Base-by-base conservation (phyloP, 1,284 basidiomycete species). In the Microbotryum violaceum region DNA sequence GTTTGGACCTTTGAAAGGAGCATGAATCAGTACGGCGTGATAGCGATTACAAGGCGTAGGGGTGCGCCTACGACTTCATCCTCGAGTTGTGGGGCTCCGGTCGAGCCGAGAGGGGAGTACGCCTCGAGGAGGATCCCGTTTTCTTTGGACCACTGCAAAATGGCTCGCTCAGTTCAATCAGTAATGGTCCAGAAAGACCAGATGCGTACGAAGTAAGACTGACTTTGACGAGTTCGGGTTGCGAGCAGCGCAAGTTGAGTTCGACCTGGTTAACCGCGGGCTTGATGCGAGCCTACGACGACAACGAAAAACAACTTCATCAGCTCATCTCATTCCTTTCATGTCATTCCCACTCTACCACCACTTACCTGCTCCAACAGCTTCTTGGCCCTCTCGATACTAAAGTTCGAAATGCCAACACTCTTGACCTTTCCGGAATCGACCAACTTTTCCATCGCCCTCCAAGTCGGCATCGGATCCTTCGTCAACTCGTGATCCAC, bases 81-180 rank as follows among this genome's bases (percentile, higher is more conserved):
- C 72, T 89, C 83, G 12, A 66, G 45, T 44, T 66, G 65, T 2
- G 87, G 86, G 1, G 85, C 83, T 70, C 84, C 81, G 4, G 84
- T 83, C 23, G 86, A 88, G 9, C 89, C 89, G 37, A 91, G 81
- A 8, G 90, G 90, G 14, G 86, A 89, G 76, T 91, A 92, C 0
- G 89, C 87, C 73, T 91, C 82, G 2, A 88, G 78, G 29, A 85
- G 77, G 70, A 93, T 91, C 33, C 79, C 80, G 73, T 89, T 83
- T 31, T 79, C 77, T 70, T 82, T 80, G 71, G 87, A 80, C 65
- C 65, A 67, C 65, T 66, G 90, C 83, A 54, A 0, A 23, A 48
- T 2, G 45, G 63, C 33, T 54, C 42, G 37, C 33, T 50, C 20
- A 21, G 51, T 21, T 45, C 6, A 48, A 21, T 21, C 44, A 44